phyloP scores from a whole-genome alignment of 2,329 filamentous ascomycete species.

The Fusarium dimerum region DNA sequence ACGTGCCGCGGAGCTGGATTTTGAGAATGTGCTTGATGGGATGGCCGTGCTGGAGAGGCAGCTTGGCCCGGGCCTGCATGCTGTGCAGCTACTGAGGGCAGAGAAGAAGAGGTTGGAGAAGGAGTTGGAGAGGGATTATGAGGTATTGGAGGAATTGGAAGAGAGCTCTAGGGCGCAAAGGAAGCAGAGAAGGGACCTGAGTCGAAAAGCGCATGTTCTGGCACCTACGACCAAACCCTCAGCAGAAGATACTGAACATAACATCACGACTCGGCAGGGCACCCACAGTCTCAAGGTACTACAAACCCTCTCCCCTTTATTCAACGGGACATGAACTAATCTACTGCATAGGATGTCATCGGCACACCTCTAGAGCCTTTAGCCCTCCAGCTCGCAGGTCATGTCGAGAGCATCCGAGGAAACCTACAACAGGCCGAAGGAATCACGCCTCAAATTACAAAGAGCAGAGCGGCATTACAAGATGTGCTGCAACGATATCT shows the following conservation, averaged over 20 bases:
- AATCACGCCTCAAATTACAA: slow-evolving; percentile 49
- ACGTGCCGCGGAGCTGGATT: slow-evolving; percentile 63
- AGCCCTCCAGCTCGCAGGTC: slow-evolving; percentile 51
- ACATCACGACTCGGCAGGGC: slow-evolving; percentile 9
- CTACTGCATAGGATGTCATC: slow-evolving; percentile 35
- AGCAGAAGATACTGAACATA: slow-evolving; percentile 8
- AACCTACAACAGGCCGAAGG: slow-evolving; percentile 57
- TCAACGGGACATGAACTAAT: neutral
- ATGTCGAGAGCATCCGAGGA: slow-evolving; percentile 57
- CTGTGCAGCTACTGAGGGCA: slow-evolving; percentile 58
- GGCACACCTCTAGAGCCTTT: slow-evolving; percentile 47
- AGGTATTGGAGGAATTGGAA: slow-evolving; percentile 51
- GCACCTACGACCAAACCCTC: slow-evolving; percentile 38
- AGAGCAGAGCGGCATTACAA: slow-evolving; percentile 51
- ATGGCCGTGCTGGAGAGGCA: slow-evolving; percentile 56
- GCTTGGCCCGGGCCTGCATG: slow-evolving; percentile 64
- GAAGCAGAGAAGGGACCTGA: slow-evolving; percentile 49
- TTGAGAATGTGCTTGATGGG: slow-evolving; percentile 64
- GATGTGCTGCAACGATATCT: slow-evolving; percentile 49
- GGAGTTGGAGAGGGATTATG: slow-evolving; percentile 58
- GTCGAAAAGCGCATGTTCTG: slow-evolving; percentile 52
- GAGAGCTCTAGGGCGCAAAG: slow-evolving; percentile 57
- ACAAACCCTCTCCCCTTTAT: neutral
- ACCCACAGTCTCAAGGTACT: slow-evolving; percentile 26
- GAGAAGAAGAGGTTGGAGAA: slow-evolving; percentile 60